A percentile compares a stretch with the other conserved stretches of the same genome.
phyloP scores from a whole-genome alignment of 305 asterid genomes.

The Fraxinus latifolia region DNA sequence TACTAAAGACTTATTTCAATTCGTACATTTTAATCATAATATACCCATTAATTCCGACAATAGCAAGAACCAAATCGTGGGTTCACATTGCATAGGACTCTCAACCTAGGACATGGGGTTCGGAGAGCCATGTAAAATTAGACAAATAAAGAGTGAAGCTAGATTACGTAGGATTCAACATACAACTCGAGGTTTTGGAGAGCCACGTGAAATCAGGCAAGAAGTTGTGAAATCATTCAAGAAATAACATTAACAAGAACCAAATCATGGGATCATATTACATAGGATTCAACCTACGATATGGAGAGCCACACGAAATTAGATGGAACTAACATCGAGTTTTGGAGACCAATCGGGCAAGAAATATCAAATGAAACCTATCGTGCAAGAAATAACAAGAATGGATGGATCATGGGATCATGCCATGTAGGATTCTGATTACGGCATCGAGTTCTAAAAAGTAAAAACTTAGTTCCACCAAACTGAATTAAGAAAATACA shows the following conservation, averaged over 20 bases:
- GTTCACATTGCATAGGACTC: not conserved
- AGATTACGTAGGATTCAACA: not conserved
- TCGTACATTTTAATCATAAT: not conserved
- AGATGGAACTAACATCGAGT: not conserved
- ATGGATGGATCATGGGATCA: not conserved
- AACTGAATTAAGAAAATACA: not conserved
- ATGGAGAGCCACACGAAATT: not conserved
- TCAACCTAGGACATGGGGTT: not conserved
- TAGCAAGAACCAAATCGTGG: not conserved
- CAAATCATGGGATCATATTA: not conserved
- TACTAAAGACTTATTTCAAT: not conserved
- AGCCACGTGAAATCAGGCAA: not conserved
- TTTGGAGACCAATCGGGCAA: not conserved
- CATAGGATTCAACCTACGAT: not conserved
- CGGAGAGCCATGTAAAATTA: not conserved
- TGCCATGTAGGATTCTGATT: not conserved
- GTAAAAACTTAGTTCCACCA: not conserved
- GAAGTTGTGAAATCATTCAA: not conserved
- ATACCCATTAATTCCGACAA: not conserved
- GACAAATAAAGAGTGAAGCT: not conserved
- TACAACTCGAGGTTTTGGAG: not conserved
- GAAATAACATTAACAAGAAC: not conserved
- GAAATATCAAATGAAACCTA: not conserved
- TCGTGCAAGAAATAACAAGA: not conserved
- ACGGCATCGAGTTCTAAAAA: not conserved